Base-by-base conservation (phyloP, 2,329 filamentous ascomycete species). In the Sporothrix variecibatus region DNA sequence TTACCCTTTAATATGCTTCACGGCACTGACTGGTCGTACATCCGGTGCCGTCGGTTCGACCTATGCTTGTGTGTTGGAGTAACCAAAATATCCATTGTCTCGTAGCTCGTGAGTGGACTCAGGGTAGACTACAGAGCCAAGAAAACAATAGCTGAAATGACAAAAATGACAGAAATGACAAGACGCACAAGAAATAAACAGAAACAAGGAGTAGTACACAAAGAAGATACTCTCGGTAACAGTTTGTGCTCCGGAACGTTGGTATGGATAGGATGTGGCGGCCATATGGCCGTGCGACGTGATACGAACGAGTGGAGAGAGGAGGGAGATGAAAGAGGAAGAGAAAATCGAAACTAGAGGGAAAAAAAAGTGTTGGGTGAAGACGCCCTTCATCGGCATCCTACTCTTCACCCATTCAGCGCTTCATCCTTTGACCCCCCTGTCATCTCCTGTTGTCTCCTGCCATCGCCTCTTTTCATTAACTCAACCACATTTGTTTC, bases 201-300 rank as follows among this genome's bases (percentile, higher is more conserved):
- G 60, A 40, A 43, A 15, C 38, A 23, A 46, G n/a, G 26, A n/a
- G 23, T 7, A 43, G 11, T 34, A 9, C 28, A 53, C 62, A 53
- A 56, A 15, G 15, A 17, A 38, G 20, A 49, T 17, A 28, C 11
- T 28, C 28, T 38, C 46, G 46, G 67, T 28, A 53, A 69, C 46
- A 38, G 26, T 69, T 69, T 34, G 46, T 69, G 43, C n/a, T 53
- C 28, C 6, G 46, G 34, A 2, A 12, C 17, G 17, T 51, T 28
- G 65, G 46, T 20, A 69, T 69, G 28, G 46, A 56, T n/a, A 53
- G 15, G 43, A 49, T 49, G 26, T 68, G 28, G 15, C 23, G 40
- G 38, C 62, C 62, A 68, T 68, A 68, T 67, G 64, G 43, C 2
- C 17, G 67, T 69, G 46, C 8, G 34, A 38, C 67, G 67, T 69